These are phyloP conservation scores for Elsinoe necatrix DNA, from an alignment of 2,329 filamentous ascomycete species.

Conservation along the genomic window DNA sequence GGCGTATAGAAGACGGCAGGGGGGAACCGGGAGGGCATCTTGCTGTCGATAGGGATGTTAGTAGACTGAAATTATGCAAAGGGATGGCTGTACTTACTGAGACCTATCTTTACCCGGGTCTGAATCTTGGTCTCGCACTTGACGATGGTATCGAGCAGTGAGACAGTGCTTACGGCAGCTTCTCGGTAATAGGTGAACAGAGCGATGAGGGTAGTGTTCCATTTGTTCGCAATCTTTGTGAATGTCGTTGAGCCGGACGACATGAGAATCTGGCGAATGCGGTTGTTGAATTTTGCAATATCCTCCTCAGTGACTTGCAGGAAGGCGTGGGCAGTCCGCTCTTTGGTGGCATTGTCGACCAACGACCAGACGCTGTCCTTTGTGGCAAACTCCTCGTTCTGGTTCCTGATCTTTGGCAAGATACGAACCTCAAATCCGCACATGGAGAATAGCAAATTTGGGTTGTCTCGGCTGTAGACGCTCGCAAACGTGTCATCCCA, in stretches of 20 bases:
- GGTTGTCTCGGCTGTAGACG: conserved; percentile 96
- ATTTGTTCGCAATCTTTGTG: conserved; percentile 99
- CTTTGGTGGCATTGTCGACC: conserved; percentile 92
- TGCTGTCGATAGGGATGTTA: conserved; percentile 49
- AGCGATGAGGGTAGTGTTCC: conserved; percentile 96
- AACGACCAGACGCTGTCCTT: conserved; percentile 98
- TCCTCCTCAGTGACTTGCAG: conserved; percentile 96
- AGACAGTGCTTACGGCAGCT: conserved; percentile 90
- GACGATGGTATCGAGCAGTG: conserved; percentile 91
- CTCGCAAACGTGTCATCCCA: conserved; percentile 99
- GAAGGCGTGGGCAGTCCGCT: conserved; percentile 94
- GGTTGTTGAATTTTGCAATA: conserved; percentile 97
- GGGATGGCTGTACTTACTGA: conserved; percentile 43
- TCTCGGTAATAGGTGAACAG: conserved; percentile 98
- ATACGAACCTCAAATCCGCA: conserved; percentile 96
- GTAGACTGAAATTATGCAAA: neutral
- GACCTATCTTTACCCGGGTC: conserved; percentile 93
- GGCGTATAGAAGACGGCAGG: conserved; percentile 98
- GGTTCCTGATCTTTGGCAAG: conserved; percentile 86
- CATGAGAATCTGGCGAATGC: conserved; percentile 97
- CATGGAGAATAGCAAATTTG: conserved; percentile 96
- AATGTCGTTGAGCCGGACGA: conserved; percentile 98
- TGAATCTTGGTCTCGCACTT: conserved; percentile 99
- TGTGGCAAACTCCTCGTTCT: conserved; percentile 91
- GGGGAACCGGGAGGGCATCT: conserved; percentile 98